Percentiles rank a stretch among this genome's conserved stretches.
Evolutionary conservation across 768 basidiomycete species (phyloP).

Genomic region (Gymnopilus junonius): DNA sequence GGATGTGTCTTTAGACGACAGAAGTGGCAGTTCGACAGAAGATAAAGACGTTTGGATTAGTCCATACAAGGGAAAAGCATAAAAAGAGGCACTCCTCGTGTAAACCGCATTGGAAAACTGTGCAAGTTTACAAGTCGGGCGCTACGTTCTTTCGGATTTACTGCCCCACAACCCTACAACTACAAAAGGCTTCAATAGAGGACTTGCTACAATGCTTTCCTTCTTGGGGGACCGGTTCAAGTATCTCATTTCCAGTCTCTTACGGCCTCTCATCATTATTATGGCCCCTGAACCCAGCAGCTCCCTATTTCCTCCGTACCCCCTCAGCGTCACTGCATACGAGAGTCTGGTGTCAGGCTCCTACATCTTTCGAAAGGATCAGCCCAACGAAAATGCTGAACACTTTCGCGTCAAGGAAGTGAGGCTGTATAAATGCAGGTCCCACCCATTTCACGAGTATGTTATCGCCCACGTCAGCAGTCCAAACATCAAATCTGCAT

Average conservation of each 20-base stretch:
- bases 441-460: neutral
- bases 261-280: neutral
- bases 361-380: neutral
- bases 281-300: neutral
- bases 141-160: neutral
- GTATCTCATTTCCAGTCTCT: neutral
- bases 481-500: neutral
- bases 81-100: neutral
- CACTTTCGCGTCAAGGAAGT: neutral
- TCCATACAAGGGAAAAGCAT: neutral
- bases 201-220: neutral
- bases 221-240: neutral
- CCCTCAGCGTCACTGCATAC: neutral
- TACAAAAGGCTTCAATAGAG: neutral
- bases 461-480: neutral
- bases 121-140: neutral
- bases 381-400: neutral
- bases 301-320: neutral
- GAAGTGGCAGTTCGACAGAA: neutral
- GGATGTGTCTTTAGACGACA: neutral
- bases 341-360: neutral
- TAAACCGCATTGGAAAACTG: neutral
- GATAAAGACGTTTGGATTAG: neutral
- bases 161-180: neutral
- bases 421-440: neutral